Evolutionary conservation across 495 filamentous ascomycete genomes (phyloP).

Genomic region (Chlorociboria aeruginascens): DNA sequence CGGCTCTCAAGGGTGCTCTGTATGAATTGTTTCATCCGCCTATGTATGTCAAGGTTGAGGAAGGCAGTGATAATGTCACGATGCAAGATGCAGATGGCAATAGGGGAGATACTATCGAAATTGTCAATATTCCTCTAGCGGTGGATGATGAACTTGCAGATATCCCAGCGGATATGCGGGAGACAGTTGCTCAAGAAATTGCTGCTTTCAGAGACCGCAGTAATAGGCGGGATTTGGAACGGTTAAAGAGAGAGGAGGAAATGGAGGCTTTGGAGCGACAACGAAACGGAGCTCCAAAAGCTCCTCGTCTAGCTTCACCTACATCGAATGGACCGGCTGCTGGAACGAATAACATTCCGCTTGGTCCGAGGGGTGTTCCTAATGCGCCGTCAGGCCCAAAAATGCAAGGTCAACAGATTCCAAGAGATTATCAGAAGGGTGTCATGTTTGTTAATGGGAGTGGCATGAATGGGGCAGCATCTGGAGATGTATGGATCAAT

Average conservation of each 20-base stretch:
- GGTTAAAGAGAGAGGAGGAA: conserved; percentile 77
- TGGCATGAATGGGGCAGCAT: conserved; percentile 45
- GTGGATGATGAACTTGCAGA: conserved; percentile 91
- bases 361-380: conserved; percentile 61
- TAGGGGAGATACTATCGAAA: conserved; percentile 54
- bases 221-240: conserved; percentile 76
- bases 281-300: conserved; percentile 49
- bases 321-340: conserved; percentile 49
- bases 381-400: conserved; percentile 75
- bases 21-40: conserved; percentile 62
- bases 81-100: conserved; percentile 54
- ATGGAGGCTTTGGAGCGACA: conserved; percentile 78
- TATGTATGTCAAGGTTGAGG: conserved; percentile 33
- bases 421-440: conserved; percentile 68
- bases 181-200: conserved; percentile 90
- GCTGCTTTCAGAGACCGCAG: conserved; percentile 86
- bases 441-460: conserved; percentile 83
- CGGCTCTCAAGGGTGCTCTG: conserved; percentile 49
- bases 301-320: conserved; percentile 60
- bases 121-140: conserved; percentile 82
- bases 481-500: conserved; percentile 36
- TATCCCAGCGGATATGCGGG: conserved; percentile 94
- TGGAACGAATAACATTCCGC: conserved; percentile 66
- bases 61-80: conserved; percentile 50
- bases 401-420: conserved; percentile 48